These are phyloP conservation scores for Phoenix dactylifera DNA, from an alignment of 176 grass and related monocot species.

Conservation along the genomic window DNA sequence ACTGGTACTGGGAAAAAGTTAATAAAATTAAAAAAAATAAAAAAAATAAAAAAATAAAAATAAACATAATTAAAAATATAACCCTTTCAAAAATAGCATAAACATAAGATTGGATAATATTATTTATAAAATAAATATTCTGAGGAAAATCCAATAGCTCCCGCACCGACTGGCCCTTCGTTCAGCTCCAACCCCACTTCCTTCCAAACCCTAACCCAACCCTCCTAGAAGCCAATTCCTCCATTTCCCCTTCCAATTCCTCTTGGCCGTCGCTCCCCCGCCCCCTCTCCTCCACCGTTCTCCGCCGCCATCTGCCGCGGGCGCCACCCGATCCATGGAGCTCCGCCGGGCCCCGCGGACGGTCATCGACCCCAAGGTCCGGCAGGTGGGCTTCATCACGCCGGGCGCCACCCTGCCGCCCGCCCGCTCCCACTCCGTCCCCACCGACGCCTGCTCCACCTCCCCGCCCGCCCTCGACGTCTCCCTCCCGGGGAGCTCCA, in stretches of 20 bases:
- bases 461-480: constrained; percentile 20
- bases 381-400: constrained; percentile 82
- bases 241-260: background rate
- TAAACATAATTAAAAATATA: no score
- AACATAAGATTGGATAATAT: no score
- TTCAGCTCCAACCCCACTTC: no score
- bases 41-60: no score
- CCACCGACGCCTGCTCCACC: constrained; percentile 2
- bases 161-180: no score
- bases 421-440: constrained; percentile 11
- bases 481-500: constrained; percentile 25
- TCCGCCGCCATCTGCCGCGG: background rate
- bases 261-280: background rate
- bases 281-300: constrained; percentile 4
- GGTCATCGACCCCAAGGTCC: constrained; percentile 66
- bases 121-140: no score
- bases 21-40: no score
- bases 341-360: constrained; percentile 46
- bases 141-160: no score
- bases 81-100: no score
- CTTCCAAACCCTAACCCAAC: no score
- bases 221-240: no score
- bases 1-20: no score
- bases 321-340: constrained; percentile 35
- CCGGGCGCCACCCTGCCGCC: constrained; percentile 22